These are phyloP conservation scores for Mycothermus thermophilus DNA, from an alignment of 495 filamentous ascomycete genomes.

Conservation along the genomic window DNA sequence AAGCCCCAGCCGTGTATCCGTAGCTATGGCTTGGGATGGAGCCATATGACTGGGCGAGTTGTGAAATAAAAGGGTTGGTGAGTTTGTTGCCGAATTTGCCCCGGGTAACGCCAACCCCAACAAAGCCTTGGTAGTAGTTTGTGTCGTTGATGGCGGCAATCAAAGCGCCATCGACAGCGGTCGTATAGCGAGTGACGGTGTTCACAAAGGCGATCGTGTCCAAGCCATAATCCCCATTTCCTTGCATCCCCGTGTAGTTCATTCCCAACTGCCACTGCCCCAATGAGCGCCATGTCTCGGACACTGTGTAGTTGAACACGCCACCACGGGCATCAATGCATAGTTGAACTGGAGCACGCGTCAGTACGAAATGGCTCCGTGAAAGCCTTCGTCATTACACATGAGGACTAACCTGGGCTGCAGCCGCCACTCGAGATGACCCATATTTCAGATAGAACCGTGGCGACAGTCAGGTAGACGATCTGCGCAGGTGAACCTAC, in stretches of 20 bases:
- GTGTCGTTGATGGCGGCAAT: conserved; percentile 43
- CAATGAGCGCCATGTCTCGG: conserved; percentile 42
- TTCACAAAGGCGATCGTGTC: conserved; percentile 39
- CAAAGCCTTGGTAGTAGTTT: conserved; percentile 41
- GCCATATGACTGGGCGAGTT: conserved; percentile 36
- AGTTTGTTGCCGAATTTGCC: conserved; percentile 28
- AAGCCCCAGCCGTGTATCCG: conserved; percentile 54
- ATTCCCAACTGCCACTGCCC: conserved; percentile 42
- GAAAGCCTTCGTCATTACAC: no score
- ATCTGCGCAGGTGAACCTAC: conserved; percentile 44
- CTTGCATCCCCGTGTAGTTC: conserved; percentile 35
- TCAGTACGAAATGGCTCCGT: no score
- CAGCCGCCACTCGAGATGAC: conserved; percentile 41
- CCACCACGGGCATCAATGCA: conserved; percentile 37
- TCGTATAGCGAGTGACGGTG: conserved; percentile 24
- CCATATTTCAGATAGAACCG: conserved; percentile 44
- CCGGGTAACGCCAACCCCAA: conserved; percentile 40
- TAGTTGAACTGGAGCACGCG: conserved; percentile 18
- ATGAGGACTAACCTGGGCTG: conserved; percentile 23
- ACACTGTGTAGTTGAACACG: conserved; percentile 35
- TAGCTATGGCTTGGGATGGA: conserved; percentile 48
- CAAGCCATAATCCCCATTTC: conserved; percentile 45
- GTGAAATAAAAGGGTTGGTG: conserved; percentile 23
- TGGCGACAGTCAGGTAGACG: conserved; percentile 43
- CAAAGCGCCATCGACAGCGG: conserved; percentile 32